phyloP scores from a whole-genome alignment of 1,284 basidiomycete genomes.

The Leccinum pallidistipes region DNA sequence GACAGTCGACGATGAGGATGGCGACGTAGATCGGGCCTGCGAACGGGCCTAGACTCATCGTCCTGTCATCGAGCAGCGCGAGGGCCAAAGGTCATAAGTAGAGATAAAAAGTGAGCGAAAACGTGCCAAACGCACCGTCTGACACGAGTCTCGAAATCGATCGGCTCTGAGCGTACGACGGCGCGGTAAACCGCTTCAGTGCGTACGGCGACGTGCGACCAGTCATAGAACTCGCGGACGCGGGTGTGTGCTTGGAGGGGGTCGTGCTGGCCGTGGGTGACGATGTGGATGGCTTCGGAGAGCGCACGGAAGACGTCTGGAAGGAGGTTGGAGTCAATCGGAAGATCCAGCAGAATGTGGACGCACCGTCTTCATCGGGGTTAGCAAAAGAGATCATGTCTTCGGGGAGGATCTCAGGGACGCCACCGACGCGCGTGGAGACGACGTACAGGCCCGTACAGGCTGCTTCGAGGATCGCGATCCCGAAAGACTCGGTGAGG shows the following conservation, averaged over 20 bases:
- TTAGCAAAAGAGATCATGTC: conserved; percentile 94
- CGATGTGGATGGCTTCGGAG: conserved; percentile 74
- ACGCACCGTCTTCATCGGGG: conserved; percentile 76
- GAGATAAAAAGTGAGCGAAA: background rate
- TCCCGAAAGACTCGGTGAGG: conserved; percentile 96
- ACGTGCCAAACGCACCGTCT: conserved; percentile 49
- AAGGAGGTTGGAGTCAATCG: background rate
- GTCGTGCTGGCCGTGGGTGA: conserved; percentile 73
- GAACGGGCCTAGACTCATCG: conserved; percentile 68
- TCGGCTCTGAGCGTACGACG: conserved; percentile 59
- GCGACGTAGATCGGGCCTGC: conserved; percentile 78
- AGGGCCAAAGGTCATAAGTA: background rate
- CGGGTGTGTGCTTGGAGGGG: conserved; percentile 77
- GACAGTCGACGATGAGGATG: conserved; percentile 77
- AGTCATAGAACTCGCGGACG: conserved; percentile 85
- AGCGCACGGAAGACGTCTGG: conserved; percentile 86
- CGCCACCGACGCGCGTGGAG: conserved; percentile 91
- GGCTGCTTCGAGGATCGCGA: conserved; percentile 94
- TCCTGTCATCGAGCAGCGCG: conserved; percentile 40
- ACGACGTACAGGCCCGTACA: conserved; percentile 95
- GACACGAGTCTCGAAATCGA: conserved; percentile 71
- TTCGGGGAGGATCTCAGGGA: conserved; percentile 92
- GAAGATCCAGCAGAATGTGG: background rate
- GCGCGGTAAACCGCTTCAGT: conserved; percentile 83
- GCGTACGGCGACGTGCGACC: conserved; percentile 77